These are phyloP conservation scores for Phialemonium atrogriseum DNA, from an alignment of 2,329 filamentous ascomycete species.

Conservation along the genomic window DNA sequence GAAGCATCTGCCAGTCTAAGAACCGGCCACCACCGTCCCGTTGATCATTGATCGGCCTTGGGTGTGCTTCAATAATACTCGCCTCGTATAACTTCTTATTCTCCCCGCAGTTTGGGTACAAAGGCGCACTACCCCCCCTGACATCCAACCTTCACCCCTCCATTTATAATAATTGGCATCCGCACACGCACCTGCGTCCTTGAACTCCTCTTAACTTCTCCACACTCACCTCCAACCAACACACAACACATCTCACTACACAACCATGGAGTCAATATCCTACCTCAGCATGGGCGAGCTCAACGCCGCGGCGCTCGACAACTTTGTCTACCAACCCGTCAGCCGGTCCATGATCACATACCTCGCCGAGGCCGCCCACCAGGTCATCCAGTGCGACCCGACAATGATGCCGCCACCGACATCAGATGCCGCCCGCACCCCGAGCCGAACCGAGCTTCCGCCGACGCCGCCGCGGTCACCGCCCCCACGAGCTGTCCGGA, in stretches of 20 bases:
- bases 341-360: constrained; percentile 69
- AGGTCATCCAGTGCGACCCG: constrained; percentile 74
- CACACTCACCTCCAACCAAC: constrained; percentile 2
- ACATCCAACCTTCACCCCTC: neutral
- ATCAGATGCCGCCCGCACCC: constrained; percentile 16
- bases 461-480: constrained; percentile 44
- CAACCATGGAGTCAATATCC: constrained; percentile 37
- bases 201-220: neutral
- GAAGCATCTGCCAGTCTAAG: too few species aligned
- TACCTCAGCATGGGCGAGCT: constrained; percentile 43
- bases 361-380: constrained; percentile 63
- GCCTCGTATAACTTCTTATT: too few species aligned
- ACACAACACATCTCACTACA: constrained; percentile 10
- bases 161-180: too few species aligned
- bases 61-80: too few species aligned
- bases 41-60: too few species aligned
- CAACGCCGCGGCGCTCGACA: constrained; percentile 68
- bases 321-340: constrained; percentile 73
- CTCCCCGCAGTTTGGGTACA: too few species aligned
- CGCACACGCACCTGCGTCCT: constrained; percentile 1
- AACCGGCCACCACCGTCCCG: too few species aligned
- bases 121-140: too few species aligned
- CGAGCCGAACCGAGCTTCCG: constrained; percentile 27
- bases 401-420: constrained; percentile 41
- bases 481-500: constrained; percentile 33